Percentiles rank a stretch among this genome's conserved stretches.
Conservation (phyloP, 2,329 filamentous ascomycete species). For the Blumeria graminis region DNA sequence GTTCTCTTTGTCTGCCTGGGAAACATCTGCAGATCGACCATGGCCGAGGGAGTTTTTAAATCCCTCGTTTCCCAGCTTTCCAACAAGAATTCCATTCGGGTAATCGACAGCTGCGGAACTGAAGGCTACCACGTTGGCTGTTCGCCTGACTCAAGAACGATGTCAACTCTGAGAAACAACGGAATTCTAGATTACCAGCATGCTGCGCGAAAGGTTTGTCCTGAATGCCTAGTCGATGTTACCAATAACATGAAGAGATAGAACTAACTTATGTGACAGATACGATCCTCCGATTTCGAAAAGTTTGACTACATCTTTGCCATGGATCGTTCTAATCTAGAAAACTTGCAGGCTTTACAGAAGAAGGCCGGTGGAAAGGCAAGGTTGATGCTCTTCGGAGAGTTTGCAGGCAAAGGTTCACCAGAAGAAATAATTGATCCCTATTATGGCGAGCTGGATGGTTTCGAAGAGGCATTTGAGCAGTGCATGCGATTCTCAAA, state of each 20-base stretch:
- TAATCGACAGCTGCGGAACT: slow-evolving; percentile 76
- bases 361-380: slow-evolving; percentile 30
- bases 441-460: slow-evolving; percentile 69
- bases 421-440: slow-evolving; percentile 63
- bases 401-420: slow-evolving; percentile 41
- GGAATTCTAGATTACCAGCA: slow-evolving; percentile 59
- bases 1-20: slow-evolving; percentile 91
- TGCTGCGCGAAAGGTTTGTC: slow-evolving; percentile 21
- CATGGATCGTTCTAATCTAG: slow-evolving; percentile 72
- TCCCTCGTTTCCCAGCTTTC: slow-evolving; percentile 37
- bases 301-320: slow-evolving; percentile 83
- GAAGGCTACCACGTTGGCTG: slow-evolving; percentile 62
- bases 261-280: slow-evolving; percentile 28
- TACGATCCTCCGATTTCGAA: slow-evolving; percentile 45
- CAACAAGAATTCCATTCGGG: slow-evolving; percentile 33
- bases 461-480: slow-evolving; percentile 69
- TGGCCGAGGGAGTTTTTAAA: slow-evolving; percentile 87
- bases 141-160: slow-evolving; percentile 58
- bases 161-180: slow-evolving; percentile 50
- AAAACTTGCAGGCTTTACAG: slow-evolving; percentile 38
- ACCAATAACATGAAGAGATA: no score
- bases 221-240: no score
- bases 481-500: slow-evolving; percentile 55
- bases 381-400: slow-evolving; percentile 63
- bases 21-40: slow-evolving; percentile 85